These are phyloP conservation scores for Spizellomyces punctatus DNA, from an alignment of 192 early-diverging fungal species.

Conservation along the genomic window DNA sequence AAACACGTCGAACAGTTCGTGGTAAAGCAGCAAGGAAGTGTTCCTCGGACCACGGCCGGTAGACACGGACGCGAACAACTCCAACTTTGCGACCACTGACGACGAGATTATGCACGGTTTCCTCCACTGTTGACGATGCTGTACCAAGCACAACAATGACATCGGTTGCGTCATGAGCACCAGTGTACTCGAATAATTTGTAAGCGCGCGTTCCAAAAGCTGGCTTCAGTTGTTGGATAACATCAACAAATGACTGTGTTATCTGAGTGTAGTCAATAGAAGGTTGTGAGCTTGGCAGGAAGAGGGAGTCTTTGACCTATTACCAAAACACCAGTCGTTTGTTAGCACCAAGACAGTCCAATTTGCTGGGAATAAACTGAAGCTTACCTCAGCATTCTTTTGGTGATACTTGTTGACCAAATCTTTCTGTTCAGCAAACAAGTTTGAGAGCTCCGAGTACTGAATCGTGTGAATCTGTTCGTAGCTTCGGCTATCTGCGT, in stretches of 20 bases:
- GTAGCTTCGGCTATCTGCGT: constrained; percentile 35
- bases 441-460: constrained; percentile 48
- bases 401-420: constrained; percentile 7
- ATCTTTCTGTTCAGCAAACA: neutral
- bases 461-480: constrained; percentile 69
- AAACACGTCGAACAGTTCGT: constrained; percentile 55
- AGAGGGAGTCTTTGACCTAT: too few species aligned
- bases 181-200: constrained; percentile 78
- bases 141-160: constrained; percentile 81
- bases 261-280: constrained; percentile 54
- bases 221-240: constrained; percentile 62
- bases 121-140: constrained; percentile 49
- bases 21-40: constrained; percentile 74
- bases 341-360: too few species aligned
- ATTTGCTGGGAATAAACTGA: too few species aligned
- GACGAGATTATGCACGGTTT: constrained; percentile 50
- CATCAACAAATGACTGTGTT: constrained; percentile 53
- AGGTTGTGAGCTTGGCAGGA: constrained; percentile 30
- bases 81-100: constrained; percentile 55
- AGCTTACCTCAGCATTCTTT: neutral
- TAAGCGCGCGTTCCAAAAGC: constrained; percentile 39
- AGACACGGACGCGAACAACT: constrained; percentile 74
- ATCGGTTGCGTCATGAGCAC: constrained; percentile 66
- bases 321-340: too few species aligned
- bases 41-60: constrained; percentile 80